phyloP scores from a whole-genome alignment of 495 filamentous ascomycete species.

The Podospora comata region DNA sequence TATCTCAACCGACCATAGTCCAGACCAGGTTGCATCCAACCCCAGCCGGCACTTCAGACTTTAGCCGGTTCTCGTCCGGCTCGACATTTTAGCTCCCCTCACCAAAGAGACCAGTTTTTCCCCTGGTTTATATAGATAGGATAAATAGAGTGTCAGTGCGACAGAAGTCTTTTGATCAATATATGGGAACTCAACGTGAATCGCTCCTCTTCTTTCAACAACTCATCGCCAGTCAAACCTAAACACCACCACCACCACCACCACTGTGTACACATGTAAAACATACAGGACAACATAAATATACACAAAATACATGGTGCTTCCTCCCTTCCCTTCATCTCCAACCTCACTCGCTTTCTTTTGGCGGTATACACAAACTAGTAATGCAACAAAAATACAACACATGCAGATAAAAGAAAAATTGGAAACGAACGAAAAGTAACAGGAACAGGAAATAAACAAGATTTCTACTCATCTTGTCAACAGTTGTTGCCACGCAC shows the following conservation, averaged over 20 bases:
- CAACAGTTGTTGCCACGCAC: no score
- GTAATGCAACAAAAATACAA: not conserved
- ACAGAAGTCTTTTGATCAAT: not conserved
- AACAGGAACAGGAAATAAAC: not conserved
- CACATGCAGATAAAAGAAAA: not conserved
- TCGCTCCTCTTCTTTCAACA: not conserved
- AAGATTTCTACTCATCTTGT: not conserved
- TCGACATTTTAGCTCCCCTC: not conserved
- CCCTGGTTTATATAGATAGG: not conserved
- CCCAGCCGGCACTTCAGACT: not conserved
- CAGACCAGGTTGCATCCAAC: not conserved
- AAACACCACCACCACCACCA: not conserved
- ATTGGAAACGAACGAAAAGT: not conserved
- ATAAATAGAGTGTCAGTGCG: not conserved
- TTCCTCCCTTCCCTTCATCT: no score
- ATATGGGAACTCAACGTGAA: not conserved
- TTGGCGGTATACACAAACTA: not conserved
- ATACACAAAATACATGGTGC: not conserved
- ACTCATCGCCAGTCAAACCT: not conserved
- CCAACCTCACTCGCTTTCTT: not conserved
- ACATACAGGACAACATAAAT: not conserved
- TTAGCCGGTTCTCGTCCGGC: not conserved
- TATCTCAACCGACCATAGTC: not conserved
- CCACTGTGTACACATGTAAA: not conserved
- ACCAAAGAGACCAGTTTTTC: not conserved